These are phyloP conservation scores for Hypoxylon crocopeplum DNA, from an alignment of 495 filamentous ascomycete species.

Conservation along the genomic window DNA sequence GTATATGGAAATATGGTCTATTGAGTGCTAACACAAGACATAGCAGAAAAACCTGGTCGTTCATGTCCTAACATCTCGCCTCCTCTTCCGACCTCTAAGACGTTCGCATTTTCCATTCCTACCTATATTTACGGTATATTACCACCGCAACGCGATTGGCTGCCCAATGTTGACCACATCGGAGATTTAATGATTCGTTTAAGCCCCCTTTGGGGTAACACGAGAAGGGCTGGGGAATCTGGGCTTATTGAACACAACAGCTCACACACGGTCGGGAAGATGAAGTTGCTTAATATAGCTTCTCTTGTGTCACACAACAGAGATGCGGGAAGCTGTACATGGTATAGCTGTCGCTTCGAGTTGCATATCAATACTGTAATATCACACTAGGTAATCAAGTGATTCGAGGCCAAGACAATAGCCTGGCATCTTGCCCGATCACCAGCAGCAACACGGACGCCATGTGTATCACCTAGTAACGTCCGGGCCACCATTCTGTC, in stretches of 20 bases:
- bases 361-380: conserved; percentile 16
- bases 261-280: conserved; percentile 20
- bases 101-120: conserved; percentile 22
- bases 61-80: conserved; percentile 1
- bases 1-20: background rate
- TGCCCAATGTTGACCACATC: conserved; percentile 17
- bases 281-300: conserved; percentile 27
- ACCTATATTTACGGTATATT: conserved; percentile 13
- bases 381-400: background rate
- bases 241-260: conserved; percentile 16
- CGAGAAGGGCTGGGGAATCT: conserved; percentile 18
- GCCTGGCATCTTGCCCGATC: conserved; percentile 6
- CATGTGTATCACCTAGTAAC: conserved; percentile 13
- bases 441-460: conserved; percentile 9
- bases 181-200: conserved; percentile 41
- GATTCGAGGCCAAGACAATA: conserved; percentile 19
- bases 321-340: conserved; percentile 6
- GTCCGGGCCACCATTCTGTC: background rate
- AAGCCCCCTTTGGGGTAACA: conserved; percentile 18
- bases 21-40: no score
- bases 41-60: background rate
- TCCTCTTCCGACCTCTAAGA: conserved; percentile 13
- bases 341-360: conserved; percentile 12
- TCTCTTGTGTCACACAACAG: conserved; percentile 25
- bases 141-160: conserved; percentile 11